Conservation (phyloP, 2,329 filamentous ascomycete species). For the Aspergillus tamarii region DNA sequence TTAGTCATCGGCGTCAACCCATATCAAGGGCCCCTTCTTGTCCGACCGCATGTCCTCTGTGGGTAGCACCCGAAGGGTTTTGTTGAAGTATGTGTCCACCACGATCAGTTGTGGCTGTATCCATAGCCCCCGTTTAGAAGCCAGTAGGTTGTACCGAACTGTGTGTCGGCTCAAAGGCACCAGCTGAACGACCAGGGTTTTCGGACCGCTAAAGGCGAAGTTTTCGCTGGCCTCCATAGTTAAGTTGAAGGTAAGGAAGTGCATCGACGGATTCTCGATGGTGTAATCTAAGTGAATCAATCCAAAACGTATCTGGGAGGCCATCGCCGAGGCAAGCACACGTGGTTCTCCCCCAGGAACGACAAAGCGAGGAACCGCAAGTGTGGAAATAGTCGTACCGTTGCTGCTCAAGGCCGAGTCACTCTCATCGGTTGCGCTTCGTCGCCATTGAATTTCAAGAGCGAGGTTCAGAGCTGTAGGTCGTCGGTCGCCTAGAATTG, state of each 20-base stretch:
- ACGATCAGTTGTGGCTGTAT: constrained; percentile 75
- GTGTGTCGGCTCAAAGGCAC: constrained; percentile 77
- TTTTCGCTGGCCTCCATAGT: constrained; percentile 90
- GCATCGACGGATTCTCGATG: constrained; percentile 90
- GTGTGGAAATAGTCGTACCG: constrained; percentile 64
- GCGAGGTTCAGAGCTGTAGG: constrained; percentile 74
- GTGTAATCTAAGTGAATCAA: constrained; percentile 63
- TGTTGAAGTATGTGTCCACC: constrained; percentile 90
- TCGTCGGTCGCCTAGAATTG: constrained; percentile 78
- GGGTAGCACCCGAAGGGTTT: constrained; percentile 78
- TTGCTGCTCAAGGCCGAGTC: constrained; percentile 29
- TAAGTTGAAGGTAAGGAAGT: constrained; percentile 91
- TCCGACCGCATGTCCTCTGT: constrained; percentile 68
- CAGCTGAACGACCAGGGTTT: constrained; percentile 77
- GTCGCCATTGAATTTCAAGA: constrained; percentile 77
- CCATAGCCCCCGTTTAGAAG: constrained; percentile 66
- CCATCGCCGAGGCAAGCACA: constrained; percentile 63
- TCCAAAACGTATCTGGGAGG: constrained; percentile 37
- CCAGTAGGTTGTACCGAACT: constrained; percentile 74
- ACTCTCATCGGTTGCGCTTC: constrained; percentile 45
- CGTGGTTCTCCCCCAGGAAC: constrained; percentile 84
- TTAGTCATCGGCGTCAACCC: constrained; percentile 47
- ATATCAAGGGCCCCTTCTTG: constrained; percentile 54
- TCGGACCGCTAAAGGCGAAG: constrained; percentile 90
- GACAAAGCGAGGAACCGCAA: constrained; percentile 78